Base-by-base conservation (phyloP, 2,329 filamentous ascomycete genomes). In the Berkeleyomyces rouxiae region DNA sequence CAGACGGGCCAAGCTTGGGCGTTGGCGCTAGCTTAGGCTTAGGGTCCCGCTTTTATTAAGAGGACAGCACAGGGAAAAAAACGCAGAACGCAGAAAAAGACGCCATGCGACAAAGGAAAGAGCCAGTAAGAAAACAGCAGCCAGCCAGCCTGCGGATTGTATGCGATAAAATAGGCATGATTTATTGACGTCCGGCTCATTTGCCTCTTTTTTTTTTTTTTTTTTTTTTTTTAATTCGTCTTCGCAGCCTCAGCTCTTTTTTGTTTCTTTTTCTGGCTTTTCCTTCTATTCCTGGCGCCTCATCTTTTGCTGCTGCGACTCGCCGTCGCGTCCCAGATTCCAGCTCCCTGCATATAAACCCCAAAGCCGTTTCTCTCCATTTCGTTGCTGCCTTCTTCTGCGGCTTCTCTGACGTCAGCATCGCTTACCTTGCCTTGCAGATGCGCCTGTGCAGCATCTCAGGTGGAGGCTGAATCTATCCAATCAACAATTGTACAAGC, bases 371-470 rank as follows among this genome's bases (percentile, higher is more conserved):
- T 5, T 16, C 23, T 47, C 11, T 47, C 23, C 44, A n/a, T 13
- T 58, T n/a, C 10, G 55, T 44, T 6, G 31, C 43, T 7, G 16
- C 36, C 5, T 59, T 16, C 43, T 36, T 31, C 23, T 23, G 40
- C 43, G 31, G 33, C 10, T 13, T 36, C 58, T 59, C 58, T 59
- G 58, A 59, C 58, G 58, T 59, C 58, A 59, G 44, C 11, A 11
- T 36, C 33, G 43, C 6, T 59, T 33, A 23, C 42, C 31, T 46
- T 46, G 33, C 58, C 33, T 47, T 59, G 58, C 40, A 43, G 58
- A 59, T 59, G 58, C 58, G 58, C 58, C 58, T 46, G 58, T 42
- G 46, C 58, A 59, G 36, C 36, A 31, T 59, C 44, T 43, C n/a
- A 10, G 58, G n/a, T 37, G 58, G 40, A 59, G 58, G 58, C 42